A percentile compares a stretch with the other conserved stretches of the same genome.
These are phyloP conservation scores for Candida dubliniensis DNA, from an alignment of 1,139 yeast species.

Conservation along the genomic window DNA sequence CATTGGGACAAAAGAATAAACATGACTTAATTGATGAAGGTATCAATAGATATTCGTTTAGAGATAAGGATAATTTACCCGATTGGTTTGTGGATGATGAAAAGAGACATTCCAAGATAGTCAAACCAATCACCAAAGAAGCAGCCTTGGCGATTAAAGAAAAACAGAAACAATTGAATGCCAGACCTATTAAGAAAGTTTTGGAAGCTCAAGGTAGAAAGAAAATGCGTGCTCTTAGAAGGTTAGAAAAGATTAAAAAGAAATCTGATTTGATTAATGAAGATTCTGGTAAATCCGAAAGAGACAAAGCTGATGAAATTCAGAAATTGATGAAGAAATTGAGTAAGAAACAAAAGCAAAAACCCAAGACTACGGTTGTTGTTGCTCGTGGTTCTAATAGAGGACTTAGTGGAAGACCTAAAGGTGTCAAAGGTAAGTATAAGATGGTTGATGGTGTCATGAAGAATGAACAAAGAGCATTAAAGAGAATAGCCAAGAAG, in stretches of 20 bases:
- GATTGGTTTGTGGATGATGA: constrained; percentile 97
- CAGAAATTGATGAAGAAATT: constrained; percentile 80
- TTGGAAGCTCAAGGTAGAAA: constrained; percentile 96
- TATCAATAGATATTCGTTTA: constrained; percentile 84
- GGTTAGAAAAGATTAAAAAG: constrained; percentile 88
- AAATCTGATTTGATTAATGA: constrained; percentile 92
- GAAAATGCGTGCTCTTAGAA: constrained; percentile 87
- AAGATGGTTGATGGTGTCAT: constrained; percentile 98
- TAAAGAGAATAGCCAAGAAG: constrained; percentile 86
- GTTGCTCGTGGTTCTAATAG: constrained; percentile 85
- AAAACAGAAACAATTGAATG: constrained; percentile 85
- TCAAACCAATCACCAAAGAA: constrained; percentile 93
- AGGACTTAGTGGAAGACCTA: constrained; percentile 93
- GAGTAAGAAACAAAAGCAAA: constrained; percentile 70
- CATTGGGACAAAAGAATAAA: constrained; percentile 81
- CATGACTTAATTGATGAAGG: constrained; percentile 79
- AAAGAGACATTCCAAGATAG: constrained; percentile 76
- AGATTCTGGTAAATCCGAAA: constrained; percentile 81
- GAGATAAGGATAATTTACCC: constrained; percentile 88
- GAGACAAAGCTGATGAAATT: constrained; percentile 93
- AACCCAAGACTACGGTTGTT: constrained; percentile 84
- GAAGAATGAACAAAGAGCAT: constrained; percentile 96
- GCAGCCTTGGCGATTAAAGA: constrained; percentile 92
- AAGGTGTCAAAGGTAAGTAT: constrained; percentile 94
- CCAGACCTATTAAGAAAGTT: constrained; percentile 97